phyloP scores from a whole-genome alignment of 1,139 yeast genomes.

The Kluyveromyces sp. region DNA sequence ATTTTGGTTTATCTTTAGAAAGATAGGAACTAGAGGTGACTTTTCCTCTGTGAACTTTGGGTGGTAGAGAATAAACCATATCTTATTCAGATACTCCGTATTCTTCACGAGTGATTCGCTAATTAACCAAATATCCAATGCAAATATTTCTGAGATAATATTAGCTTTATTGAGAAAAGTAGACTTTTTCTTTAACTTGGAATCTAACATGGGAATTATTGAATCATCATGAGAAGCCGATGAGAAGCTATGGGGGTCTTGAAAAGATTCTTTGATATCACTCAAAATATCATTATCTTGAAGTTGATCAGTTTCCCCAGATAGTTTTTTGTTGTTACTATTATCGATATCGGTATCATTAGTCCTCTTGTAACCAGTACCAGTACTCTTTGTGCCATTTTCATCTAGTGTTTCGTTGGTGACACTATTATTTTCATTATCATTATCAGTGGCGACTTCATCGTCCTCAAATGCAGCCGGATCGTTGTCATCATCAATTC shows the following conservation, averaged over 20 bases:
- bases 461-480: constrained; percentile 1
- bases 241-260: constrained; percentile 4
- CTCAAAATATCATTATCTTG: constrained; percentile 2
- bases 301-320: constrained; percentile 2
- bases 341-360: neutral
- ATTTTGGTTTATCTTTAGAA: constrained; percentile 90
- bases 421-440: constrained; percentile 1
- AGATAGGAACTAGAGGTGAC: constrained; percentile 49
- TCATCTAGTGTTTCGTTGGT: constrained; percentile 12
- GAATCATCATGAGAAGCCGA: constrained; percentile 8
- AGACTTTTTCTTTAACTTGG: constrained; percentile 9
- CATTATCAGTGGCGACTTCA: constrained; percentile 5
- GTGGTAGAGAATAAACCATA: constrained; percentile 75
- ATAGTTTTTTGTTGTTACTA: constrained; percentile 3
- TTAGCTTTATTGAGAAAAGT: constrained; percentile 24
- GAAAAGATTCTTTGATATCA: neutral
- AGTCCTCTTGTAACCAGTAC: neutral
- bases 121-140: constrained; percentile 92
- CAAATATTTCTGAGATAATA: constrained; percentile 62
- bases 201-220: constrained; percentile 8
- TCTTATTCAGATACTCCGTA: constrained; percentile 49
- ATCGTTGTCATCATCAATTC: constrained; percentile 8
- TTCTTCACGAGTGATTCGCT: constrained; percentile 87
- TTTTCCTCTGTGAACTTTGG: constrained; percentile 49
- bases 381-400: constrained; percentile 1